Base-by-base conservation (phyloP, 2,329 filamentous ascomycete genomes). In the Epichloe bromicola region DNA sequence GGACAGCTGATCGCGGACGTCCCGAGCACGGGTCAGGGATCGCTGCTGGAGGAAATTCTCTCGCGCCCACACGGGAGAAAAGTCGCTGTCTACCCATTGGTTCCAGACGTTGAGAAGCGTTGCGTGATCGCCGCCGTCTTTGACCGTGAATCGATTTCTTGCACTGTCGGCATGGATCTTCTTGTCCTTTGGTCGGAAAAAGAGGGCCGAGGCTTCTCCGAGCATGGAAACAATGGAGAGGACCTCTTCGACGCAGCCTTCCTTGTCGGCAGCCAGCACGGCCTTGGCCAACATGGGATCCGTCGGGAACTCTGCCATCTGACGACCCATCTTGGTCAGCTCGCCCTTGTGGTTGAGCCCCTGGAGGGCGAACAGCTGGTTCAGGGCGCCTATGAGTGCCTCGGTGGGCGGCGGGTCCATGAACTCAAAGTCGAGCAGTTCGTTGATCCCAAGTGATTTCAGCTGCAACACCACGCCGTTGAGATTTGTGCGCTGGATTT, bases 181-280 rank as follows among this genome's bases (percentile, higher is more conserved):
- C 74, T 97, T 96, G 70, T 98, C 90, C 64, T 96, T 95, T 19
- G 93, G 90, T 0, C 89, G 79, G 75, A 94, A 95, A 73, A 96
- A 98, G 5, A 98, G 77, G 0, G 89, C 84, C 4, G 85, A 88
- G 2, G 87, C 82, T 69, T 97, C 93, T 54, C 86, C 82, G 1
- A 97, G 78, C 87, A 97, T 95, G 41, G 90, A 82, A n/a, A 97
- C 88, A 46, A 97, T 88, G 0, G 86, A 89, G 15, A 98, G 73
- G 0, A 97, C 82, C 67, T 98, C 93, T 53, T 95, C 88, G 0
- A 95, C 88, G 59, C 91, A 96, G n/a, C 86, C 86, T 58, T 91
- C 86, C 59, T 88, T 86, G 66, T 93, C 87, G 0, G 91, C 88
- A 0, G 88, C 88, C 3, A 98, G 78, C 17, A 98, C 85, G 0